phyloP scores from a whole-genome alignment of 768 basidiomycete species.

The Mycena olivaceomarginata region DNA sequence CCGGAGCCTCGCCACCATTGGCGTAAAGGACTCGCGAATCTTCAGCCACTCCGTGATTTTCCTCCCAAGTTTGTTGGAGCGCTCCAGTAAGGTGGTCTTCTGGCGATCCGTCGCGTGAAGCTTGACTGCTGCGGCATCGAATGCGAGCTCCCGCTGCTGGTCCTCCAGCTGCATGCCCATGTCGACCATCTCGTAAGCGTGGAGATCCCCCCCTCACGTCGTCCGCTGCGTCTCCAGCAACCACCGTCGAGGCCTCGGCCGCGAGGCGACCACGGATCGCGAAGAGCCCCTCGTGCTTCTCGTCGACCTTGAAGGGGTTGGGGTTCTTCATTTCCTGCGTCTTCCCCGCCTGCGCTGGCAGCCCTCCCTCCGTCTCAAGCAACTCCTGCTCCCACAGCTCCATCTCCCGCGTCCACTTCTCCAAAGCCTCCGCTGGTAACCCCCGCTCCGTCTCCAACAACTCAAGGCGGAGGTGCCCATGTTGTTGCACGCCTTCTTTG shows the following conservation, averaged over 20 bases:
- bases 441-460: no score
- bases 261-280: neutral
- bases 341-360: neutral
- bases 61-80: neutral
- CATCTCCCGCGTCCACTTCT: no score
- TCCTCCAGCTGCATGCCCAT: conserved; percentile 25
- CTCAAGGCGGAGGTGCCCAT: neutral
- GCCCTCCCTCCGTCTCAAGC: conserved; percentile 1
- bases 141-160: neutral
- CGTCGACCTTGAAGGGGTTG: neutral
- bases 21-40: neutral
- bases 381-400: neutral
- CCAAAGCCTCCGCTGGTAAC: no score
- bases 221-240: no score
- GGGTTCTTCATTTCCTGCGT: neutral
- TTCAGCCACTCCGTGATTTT: neutral
- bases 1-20: neutral
- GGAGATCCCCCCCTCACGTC: conserved; percentile 11
- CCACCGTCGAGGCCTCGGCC: no score
- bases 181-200: neutral
- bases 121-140: neutral
- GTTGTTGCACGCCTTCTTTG: neutral
- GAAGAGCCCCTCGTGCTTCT: neutral
- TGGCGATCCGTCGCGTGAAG: neutral
- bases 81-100: neutral